Base-by-base conservation (phyloP, 306 rosid species). In the Casuarina equisetifolia region DNA sequence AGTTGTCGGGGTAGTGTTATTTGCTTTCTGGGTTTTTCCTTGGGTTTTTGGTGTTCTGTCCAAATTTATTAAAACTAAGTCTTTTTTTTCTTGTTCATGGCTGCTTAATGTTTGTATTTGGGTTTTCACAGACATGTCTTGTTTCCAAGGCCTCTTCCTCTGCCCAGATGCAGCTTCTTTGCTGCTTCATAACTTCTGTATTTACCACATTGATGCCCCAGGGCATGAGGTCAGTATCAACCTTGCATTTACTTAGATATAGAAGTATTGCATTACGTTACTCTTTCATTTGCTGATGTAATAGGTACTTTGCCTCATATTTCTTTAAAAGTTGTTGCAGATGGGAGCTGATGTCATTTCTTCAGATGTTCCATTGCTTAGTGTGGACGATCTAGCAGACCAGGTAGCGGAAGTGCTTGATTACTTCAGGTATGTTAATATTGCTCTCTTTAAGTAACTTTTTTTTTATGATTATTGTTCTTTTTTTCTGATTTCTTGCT, bases 341-440 rank as follows among this genome's bases (percentile, higher is more conserved):
- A 83, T 90, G 83, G 97, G 96, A 89, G 97, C 97, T 73, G 96
- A 87, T 83, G 89, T 80, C 75, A 92, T 92, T 83, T 89, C 97
- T 81, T 89, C 90, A 55, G 96, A 92, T 71, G 89, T 79, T 78
- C 97, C 96, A 5, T 79, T 92, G 84, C 91, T 89, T 66, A 83
- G 90, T 8, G 96, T 92, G 79, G 97, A 89, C 75, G 96, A 89
- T 80, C 88, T 92, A 40, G 92, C 96, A 10, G 96, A 89, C 81
- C 97, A 92, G 85, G 85, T 92, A 13, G 93, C 87, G 0, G 97
- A 92, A 90, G 97, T 92, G 81, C 91, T 92, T 74, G 96, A 92
- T 79, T 92, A 83, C 82, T 92, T 92, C 46, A 88, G 90, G 97
- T 90, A 86, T 16, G 86, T 78, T 50, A 5, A 54, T 57, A 55